Percentiles rank a stretch among this genome's conserved stretches.
phyloP scores from a whole-genome alignment of 495 filamentous ascomycete species.

The Glonium stellatum region DNA sequence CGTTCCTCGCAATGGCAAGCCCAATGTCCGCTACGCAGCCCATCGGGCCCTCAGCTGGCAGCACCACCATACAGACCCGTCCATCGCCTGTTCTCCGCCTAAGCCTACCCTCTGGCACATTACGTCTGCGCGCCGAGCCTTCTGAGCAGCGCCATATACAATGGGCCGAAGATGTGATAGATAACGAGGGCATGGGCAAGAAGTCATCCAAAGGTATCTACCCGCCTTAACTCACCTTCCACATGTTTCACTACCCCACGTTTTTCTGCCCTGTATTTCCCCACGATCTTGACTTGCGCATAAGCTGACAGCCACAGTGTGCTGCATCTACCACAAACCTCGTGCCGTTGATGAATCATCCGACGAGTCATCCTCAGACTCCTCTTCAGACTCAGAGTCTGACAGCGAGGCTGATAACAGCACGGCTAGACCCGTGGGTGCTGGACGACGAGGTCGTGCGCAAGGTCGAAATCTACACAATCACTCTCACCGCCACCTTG shows the following conservation, averaged over 20 bases:
- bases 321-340: conserved; percentile 94
- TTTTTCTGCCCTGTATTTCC: neutral
- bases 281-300: neutral
- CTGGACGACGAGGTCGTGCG: conserved; percentile 13
- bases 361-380: conserved; percentile 63
- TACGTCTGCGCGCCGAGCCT: conserved; percentile 35
- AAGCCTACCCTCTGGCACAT: conserved; percentile 22
- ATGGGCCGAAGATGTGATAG: conserved; percentile 90
- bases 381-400: conserved; percentile 46
- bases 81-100: conserved; percentile 22
- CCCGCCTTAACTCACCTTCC: neutral
- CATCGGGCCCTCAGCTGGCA: conserved; percentile 4
- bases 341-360: conserved; percentile 78
- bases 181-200: conserved; percentile 92
- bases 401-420: conserved; percentile 50
- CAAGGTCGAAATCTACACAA: conserved; percentile 28
- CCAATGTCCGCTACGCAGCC: conserved; percentile 1
- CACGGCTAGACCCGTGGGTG: conserved; percentile 30
- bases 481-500: conserved; percentile 37
- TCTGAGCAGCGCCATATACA: conserved; percentile 48
- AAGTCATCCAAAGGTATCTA: conserved; percentile 84
- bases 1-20: conserved; percentile 6
- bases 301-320: conserved; percentile 51
- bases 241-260: neutral
- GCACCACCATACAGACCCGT: conserved; percentile 5